phyloP scores from a whole-genome alignment of 2,329 filamentous ascomycete species.

The Colletotrichum nymphaeae region DNA sequence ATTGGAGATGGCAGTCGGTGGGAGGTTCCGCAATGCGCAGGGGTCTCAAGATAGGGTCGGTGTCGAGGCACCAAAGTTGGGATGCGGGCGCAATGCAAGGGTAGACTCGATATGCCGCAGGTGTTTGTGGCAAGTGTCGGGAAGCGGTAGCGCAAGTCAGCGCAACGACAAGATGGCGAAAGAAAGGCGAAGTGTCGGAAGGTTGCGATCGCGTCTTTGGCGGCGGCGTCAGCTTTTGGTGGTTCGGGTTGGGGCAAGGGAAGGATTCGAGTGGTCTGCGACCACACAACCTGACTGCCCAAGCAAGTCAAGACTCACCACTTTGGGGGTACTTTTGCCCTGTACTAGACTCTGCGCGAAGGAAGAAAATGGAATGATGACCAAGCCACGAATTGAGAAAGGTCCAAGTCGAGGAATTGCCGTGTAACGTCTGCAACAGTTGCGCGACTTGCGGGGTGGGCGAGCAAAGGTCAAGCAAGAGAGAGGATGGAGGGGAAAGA shows the following conservation, averaged over 20 bases:
- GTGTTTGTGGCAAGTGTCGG: conserved; percentile 18
- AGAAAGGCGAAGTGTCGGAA: conserved; percentile 18
- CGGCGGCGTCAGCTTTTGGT: conserved; percentile 30
- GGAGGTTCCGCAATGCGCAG: conserved; percentile 17
- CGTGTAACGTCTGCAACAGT: conserved; percentile 4
- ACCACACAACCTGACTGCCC: neutral
- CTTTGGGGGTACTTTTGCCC: conserved; percentile 17
- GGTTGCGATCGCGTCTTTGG: conserved; percentile 14
- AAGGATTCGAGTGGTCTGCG: conserved; percentile 21
- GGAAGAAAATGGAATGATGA: conserved; percentile 9
- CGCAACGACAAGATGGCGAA: neutral
- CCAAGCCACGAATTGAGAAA: conserved; percentile 14
- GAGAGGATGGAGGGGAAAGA: conserved; percentile 9
- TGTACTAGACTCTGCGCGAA: conserved; percentile 10
- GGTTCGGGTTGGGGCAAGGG: neutral
- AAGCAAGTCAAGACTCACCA: conserved; percentile 29
- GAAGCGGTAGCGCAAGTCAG: conserved; percentile 16
- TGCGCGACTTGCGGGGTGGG: neutral
- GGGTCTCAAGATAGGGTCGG: conserved; percentile 2
- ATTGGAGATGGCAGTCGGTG: neutral
- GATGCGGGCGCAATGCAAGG: conserved; percentile 14
- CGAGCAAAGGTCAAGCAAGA: neutral
- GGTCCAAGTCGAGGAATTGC: neutral
- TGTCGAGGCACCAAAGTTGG: neutral
- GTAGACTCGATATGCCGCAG: conserved; percentile 7